Conservation (phyloP, 2,329 filamentous ascomycete genomes). For the Purpureocillium lavendulum region DNA sequence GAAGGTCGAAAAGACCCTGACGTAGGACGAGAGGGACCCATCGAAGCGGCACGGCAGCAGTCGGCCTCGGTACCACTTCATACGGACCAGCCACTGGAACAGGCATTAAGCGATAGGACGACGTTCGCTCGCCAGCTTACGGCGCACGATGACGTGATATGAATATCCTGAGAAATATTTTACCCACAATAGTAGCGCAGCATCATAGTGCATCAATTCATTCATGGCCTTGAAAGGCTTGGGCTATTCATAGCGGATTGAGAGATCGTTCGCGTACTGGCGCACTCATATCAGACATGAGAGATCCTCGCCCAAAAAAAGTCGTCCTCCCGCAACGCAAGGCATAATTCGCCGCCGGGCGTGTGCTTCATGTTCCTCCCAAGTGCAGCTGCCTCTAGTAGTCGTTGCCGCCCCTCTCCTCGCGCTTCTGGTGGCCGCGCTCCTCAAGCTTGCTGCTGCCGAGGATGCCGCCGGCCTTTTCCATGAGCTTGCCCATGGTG, state of each 20-base stretch:
- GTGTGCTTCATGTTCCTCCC: no score
- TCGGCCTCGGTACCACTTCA: background rate
- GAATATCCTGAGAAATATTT: no score
- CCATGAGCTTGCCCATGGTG: slow-evolving; percentile 46
- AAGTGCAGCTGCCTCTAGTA: no score
- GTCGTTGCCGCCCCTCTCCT: slow-evolving; percentile 18
- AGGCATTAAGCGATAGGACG: no score
- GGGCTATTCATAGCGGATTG: background rate
- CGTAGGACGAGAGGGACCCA: slow-evolving; percentile 2
- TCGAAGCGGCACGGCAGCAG: background rate
- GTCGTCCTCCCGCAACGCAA: no score
- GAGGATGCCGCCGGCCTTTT: slow-evolving; percentile 46
- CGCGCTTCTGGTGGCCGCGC: slow-evolving; percentile 43
- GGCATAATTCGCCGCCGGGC: no score
- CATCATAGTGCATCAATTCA: no score
- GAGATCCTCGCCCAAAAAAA: background rate
- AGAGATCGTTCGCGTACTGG: background rate
- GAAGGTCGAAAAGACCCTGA: slow-evolving; percentile 55
- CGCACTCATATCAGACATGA: no score
- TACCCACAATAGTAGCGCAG: no score
- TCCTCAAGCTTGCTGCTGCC: slow-evolving; percentile 36
- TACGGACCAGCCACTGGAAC: background rate
- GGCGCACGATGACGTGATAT: no score
- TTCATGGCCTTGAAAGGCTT: no score
- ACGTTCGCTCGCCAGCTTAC: no score